Evolutionary conservation across 176 grass and related monocot species (phyloP), one percentile per base, ranked within the genome.

Genomic region (Coix lacrymajobi): DNA sequence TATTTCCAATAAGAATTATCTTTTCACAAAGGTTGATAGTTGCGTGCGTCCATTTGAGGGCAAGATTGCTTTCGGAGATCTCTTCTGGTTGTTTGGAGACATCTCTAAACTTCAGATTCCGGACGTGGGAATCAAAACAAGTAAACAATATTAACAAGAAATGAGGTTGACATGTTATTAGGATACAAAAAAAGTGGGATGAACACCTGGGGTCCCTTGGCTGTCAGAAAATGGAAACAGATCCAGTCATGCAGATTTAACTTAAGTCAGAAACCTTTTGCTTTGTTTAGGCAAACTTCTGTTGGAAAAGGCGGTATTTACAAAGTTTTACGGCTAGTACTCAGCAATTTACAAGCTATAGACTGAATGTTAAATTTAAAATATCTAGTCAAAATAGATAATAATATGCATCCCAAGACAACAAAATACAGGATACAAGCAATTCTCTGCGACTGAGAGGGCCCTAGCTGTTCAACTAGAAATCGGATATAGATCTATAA

Each of bases 91-190:
- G 58, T 78, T 48, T 46, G 58, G 38, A 57, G 74, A 66, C 60
- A 73, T 84, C 12, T 44, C 60, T 72, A 13, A 46, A 45, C 56
- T 84, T 56, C 28, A 61, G 37, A 75, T 80, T 62, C 69, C 49
- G 69, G 73, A 80, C 51, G 76, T 85, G 76, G 49, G 31, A 80
- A 89, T 31, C n/a, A 69, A 24, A 84, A 62, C 39, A 80, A 75
- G 45, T 38, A 71, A 22, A 70, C 49, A 79, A 7, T 15, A 67
- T 20, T 56, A 51, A 3, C 46, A 43, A 40, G 39, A 25, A 66
- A 80, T 66, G 16, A 68, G 76, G 48, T n/a, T 54, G 29, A 24
- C 30, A 68, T 20, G 46, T 25, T 69, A 43, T 16, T 66, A 38
- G 22, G 69, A 48, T 32, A 81, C 26, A 73, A 51, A 75, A 51